Base-by-base conservation (phyloP, 768 basidiomycete species). In the Rhizopogon rudus region DNA sequence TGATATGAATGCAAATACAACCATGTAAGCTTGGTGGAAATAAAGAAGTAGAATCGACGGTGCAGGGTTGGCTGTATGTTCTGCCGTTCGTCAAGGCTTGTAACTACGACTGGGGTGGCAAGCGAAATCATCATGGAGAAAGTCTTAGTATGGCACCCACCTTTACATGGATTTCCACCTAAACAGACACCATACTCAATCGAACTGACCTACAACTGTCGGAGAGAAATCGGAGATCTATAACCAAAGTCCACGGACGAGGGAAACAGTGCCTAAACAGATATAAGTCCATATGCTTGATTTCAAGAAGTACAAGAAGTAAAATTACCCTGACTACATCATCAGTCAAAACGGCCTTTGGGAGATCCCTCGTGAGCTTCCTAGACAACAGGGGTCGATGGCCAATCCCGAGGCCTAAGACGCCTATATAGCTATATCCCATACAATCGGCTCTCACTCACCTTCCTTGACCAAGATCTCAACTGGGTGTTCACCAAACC, bases 341-440 rank as follows among this genome's bases (percentile, higher is more conserved):
- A 66, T 93, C 94, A 3, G 92, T 92, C 46, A 91, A 75, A 12
- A 92, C 80, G 5, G 83, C 89, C 65, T 92, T 92, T 6, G 90
- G 86, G 5, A 91, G 25, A 81, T 64, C 91, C 88, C 85, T 84
- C 8, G 83, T 86, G 35, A 91, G 67, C 55, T 71, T 71, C 14
- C 71, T 72, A 14, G 78, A 66, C 7, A 62, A 59, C 28, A 25
- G 25, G 25, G 25, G 25, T 25, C 25, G 25, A 25, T 50, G 29
- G 12, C 77, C 69, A 65, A 86, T 88, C 69, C 83, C 79, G 60
- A 83, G 86, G 8, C 91, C 92, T 68, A 93, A 87, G 12, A 88
- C 55, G 1, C 91, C 25, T 25, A 25, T 91, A 69, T 94, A 94
- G 35, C 86, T 78, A 55, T 74, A 74, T 13, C 91, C 91, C 10